Conservation (phyloP, 345 rosid species). For the Brassica juncea region DNA sequence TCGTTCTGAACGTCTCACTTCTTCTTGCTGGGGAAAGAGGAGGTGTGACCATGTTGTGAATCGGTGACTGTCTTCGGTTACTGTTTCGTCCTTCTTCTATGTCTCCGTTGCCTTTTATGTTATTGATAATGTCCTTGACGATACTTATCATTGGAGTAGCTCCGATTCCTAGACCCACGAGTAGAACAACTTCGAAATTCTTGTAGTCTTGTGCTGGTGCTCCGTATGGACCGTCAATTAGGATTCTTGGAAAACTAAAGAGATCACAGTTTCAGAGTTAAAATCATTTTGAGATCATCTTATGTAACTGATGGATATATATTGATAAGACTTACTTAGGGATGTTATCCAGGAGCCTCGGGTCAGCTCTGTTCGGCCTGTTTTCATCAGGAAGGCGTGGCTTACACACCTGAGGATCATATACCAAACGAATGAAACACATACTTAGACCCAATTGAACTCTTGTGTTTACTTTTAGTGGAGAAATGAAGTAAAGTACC, state of each 20-base stretch:
- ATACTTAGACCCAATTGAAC: not conserved
- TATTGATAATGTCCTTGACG: constrained; percentile 68
- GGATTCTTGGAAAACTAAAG: constrained; percentile 65
- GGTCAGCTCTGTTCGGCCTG: constrained; percentile 53
- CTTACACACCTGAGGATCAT: constrained; percentile 50
- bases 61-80: constrained; percentile 47
- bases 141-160: constrained; percentile 94
- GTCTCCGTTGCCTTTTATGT: constrained; percentile 45
- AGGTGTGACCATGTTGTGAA: constrained; percentile 41
- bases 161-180: constrained; percentile 82
- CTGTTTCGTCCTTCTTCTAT: constrained; percentile 35
- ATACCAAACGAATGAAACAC: not conserved
- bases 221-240: constrained; percentile 88
- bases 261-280: constrained; percentile 1
- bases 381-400: constrained; percentile 49
- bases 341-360: constrained; percentile 41
- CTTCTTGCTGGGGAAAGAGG: constrained; percentile 34
- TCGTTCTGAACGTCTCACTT: constrained; percentile 57
- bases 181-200: constrained; percentile 69
- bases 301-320: not conserved
- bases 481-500: constrained; percentile 41
- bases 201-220: constrained; percentile 87
- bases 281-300: not conserved
- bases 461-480: constrained; percentile 32
- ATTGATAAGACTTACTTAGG: constrained; percentile 49